Percentiles rank a stretch among this genome's conserved stretches.
Conservation (phyloP, 2,329 filamentous ascomycete genomes). For the Colletotrichum euphorbiae region DNA sequence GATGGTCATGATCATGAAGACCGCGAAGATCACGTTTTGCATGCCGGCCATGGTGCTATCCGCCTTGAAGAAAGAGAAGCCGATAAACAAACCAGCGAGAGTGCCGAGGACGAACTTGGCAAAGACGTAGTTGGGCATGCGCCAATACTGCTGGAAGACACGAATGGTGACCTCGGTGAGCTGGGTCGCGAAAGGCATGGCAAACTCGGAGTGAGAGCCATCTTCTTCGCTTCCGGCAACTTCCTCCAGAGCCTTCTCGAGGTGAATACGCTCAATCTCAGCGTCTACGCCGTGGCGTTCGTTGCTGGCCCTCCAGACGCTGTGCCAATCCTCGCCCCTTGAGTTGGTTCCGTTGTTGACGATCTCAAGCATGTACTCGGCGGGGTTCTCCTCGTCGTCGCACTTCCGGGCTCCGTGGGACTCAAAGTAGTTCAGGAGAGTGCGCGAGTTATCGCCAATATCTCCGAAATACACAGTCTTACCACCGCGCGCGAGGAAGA, state of each 20-base stretch:
- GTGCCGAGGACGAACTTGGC: slow-evolving; percentile 73
- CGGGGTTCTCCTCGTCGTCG: slow-evolving; percentile 74
- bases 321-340: slow-evolving; percentile 70
- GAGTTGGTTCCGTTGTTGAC: slow-evolving; percentile 56
- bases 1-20: slow-evolving; percentile 82
- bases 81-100: slow-evolving; percentile 76
- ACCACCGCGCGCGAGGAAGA: slow-evolving; percentile 74
- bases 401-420: slow-evolving; percentile 71
- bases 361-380: slow-evolving; percentile 78
- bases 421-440: slow-evolving; percentile 73
- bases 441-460: slow-evolving; percentile 69
- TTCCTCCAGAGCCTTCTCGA: slow-evolving; percentile 53
- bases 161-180: slow-evolving; percentile 72
- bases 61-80: slow-evolving; percentile 74
- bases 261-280: slow-evolving; percentile 74
- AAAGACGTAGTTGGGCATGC: slow-evolving; percentile 82
- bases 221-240: slow-evolving; percentile 40
- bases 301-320: slow-evolving; percentile 69
- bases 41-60: slow-evolving; percentile 73
- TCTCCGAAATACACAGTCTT: slow-evolving; percentile 78
- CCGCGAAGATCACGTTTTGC: slow-evolving; percentile 78
- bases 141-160: slow-evolving; percentile 87
- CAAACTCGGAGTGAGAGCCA: slow-evolving; percentile 73
- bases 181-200: slow-evolving; percentile 77
- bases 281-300: slow-evolving; percentile 64